Conservation (phyloP, 179 eudicot species). For the Gypsophila paniculata region DNA sequence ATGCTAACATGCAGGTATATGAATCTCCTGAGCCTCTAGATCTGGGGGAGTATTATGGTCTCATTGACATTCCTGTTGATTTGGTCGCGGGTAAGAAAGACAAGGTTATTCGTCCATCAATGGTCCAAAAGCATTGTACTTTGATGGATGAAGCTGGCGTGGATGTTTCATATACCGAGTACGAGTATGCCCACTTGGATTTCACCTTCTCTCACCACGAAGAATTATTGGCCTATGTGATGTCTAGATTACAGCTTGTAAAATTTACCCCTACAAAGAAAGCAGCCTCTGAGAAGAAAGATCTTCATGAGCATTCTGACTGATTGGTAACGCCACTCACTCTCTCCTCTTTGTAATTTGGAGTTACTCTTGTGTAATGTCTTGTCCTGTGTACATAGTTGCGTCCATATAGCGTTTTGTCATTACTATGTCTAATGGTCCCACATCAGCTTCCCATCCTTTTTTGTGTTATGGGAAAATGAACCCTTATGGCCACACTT, state of each 20-base stretch:
- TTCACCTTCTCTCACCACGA: constrained; percentile 92
- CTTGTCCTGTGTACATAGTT: constrained; percentile 25
- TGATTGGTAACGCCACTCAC: background rate
- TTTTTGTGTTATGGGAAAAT: constrained; percentile 14
- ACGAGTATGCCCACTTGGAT: constrained; percentile 90
- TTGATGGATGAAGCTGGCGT: constrained; percentile 63
- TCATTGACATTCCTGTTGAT: constrained; percentile 87
- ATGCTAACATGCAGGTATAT: constrained; percentile 60
- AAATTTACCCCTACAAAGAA: constrained; percentile 37
- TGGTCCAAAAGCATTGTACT: constrained; percentile 72
- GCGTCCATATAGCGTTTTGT: constrained; percentile 9
- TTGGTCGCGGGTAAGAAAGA: constrained; percentile 87
- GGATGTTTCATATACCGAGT: constrained; percentile 72
- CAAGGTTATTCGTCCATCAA: constrained; percentile 74
- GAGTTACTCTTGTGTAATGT: constrained; percentile 5
- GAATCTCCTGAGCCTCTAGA: constrained; percentile 82
- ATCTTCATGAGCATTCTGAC: constrained; percentile 18
- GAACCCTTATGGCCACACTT: constrained; percentile 1
- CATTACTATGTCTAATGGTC: constrained; percentile 1
- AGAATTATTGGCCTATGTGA: constrained; percentile 80
- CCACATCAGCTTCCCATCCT: constrained; percentile 1
- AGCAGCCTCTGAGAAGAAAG: background rate
- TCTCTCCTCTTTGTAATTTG: background rate
- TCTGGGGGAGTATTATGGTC: constrained; percentile 58
- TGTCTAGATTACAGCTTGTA: constrained; percentile 76